These are phyloP conservation scores for Trichophyton rubrum DNA, from an alignment of 2,329 filamentous ascomycete genomes.

Conservation along the genomic window DNA sequence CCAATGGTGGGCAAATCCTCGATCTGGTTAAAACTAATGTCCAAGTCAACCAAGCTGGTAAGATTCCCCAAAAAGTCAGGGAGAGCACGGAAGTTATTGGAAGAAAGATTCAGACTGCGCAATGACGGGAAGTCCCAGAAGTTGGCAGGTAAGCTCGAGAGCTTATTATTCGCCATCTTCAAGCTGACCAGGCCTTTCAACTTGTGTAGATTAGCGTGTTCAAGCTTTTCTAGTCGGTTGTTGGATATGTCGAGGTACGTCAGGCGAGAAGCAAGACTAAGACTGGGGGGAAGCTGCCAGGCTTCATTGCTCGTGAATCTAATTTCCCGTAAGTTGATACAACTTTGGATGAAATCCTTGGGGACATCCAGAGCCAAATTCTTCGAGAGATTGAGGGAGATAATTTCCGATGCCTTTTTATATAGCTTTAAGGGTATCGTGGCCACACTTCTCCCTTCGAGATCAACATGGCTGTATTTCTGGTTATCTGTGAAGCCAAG, in stretches of 20 bases:
- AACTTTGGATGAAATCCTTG: slow-evolving; percentile 91
- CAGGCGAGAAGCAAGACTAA: slow-evolving; percentile 66
- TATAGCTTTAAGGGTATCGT: slow-evolving; percentile 93
- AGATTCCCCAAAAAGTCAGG: slow-evolving; percentile 75
- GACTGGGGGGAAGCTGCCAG: slow-evolving; percentile 67
- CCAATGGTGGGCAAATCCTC: slow-evolving; percentile 67
- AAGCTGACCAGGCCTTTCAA: slow-evolving; percentile 70
- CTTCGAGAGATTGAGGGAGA: slow-evolving; percentile 82
- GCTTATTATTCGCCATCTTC: slow-evolving; percentile 84
- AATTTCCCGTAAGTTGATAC: slow-evolving; percentile 82
- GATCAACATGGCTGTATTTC: slow-evolving; percentile 88
- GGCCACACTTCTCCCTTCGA: slow-evolving; percentile 77
- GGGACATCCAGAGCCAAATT: slow-evolving; percentile 88
- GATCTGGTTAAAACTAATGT: slow-evolving; percentile 94
- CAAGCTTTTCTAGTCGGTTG: slow-evolving; percentile 76
- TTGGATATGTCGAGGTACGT: slow-evolving; percentile 92
- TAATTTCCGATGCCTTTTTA: slow-evolving; percentile 81
- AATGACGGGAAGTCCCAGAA: slow-evolving; percentile 70
- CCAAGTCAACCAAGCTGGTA: slow-evolving; percentile 74
- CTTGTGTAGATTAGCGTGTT: slow-evolving; percentile 67
- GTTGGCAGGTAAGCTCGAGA: slow-evolving; percentile 65
- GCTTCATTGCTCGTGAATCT: slow-evolving; percentile 94
- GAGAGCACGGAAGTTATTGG: slow-evolving; percentile 77
- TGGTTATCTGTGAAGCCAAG: slow-evolving; percentile 68
- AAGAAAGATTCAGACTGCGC: slow-evolving; percentile 79